Percentiles rank a stretch among this genome's conserved stretches.
These are phyloP conservation scores for Phytomonas sp. DNA, from an alignment of 208 protist species.

Conservation along the genomic window DNA sequence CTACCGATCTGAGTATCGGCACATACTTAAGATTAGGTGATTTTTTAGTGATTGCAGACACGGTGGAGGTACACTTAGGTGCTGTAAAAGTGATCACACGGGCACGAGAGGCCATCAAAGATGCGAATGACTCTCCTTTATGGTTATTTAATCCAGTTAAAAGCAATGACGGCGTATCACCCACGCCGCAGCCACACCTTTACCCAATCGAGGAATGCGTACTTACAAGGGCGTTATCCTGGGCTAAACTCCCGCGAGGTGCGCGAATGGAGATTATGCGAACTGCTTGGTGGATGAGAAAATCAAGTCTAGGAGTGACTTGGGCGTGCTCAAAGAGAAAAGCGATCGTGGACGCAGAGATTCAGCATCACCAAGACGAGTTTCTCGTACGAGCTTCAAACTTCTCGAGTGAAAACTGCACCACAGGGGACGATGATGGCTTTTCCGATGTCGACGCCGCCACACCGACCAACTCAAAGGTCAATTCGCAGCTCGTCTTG, in stretches of 20 bases:
- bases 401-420: not conserved
- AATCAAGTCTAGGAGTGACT: not conserved
- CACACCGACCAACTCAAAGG: constrained; percentile 8
- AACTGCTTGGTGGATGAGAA: not conserved
- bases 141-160: not conserved
- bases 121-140: not conserved
- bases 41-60: not conserved
- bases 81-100: not conserved
- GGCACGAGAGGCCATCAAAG: not conserved
- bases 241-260: not conserved
- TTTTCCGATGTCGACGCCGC: constrained; percentile 15
- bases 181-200: not conserved
- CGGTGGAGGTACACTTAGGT: not conserved
- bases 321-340: not conserved
- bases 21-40: not conserved
- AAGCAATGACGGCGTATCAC: not conserved
- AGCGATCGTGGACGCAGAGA: not conserved
- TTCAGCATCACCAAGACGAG: not conserved
- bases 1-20: not conserved
- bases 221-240: not conserved
- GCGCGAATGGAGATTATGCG: not conserved
- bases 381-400: not conserved
- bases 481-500: not conserved
- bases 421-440: not conserved
- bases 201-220: not conserved